Percentiles rank a stretch among this genome's conserved stretches.
phyloP scores from a whole-genome alignment of 2,329 filamentous ascomycete species.

The Diaporthe citri region DNA sequence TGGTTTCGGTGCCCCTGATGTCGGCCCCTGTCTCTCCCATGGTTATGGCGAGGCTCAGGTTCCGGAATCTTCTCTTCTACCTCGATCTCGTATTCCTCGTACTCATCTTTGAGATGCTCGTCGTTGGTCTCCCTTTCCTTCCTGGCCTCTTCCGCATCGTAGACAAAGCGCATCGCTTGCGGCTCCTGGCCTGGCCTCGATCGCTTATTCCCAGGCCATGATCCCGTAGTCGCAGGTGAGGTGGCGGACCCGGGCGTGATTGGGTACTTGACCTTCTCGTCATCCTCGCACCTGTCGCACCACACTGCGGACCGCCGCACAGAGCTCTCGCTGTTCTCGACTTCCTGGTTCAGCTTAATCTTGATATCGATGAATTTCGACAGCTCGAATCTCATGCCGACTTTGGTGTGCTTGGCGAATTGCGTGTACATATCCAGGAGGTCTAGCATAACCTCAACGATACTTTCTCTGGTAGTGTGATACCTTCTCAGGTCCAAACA shows the following conservation, averaged over 20 bases:
- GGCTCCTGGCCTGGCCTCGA: constrained; percentile 52
- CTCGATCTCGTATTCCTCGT: constrained; percentile 82
- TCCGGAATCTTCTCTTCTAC: constrained; percentile 73
- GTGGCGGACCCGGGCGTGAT: constrained; percentile 53
- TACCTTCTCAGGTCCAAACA: constrained; percentile 63
- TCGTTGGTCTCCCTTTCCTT: constrained; percentile 77
- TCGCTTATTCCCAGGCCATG: constrained; percentile 58
- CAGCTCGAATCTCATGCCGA: constrained; percentile 79
- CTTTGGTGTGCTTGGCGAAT: constrained; percentile 78
- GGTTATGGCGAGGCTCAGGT: constrained; percentile 44
- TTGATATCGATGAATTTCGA: constrained; percentile 88
- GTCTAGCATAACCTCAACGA: constrained; percentile 87
- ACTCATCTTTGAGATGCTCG: constrained; percentile 79
- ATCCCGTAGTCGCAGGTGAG: constrained; percentile 56
- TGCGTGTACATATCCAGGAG: constrained; percentile 93
- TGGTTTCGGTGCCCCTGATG: constrained; percentile 38
- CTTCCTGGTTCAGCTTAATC: constrained; percentile 87
- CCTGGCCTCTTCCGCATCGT: constrained; percentile 81
- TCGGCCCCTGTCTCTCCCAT: constrained; percentile 40
- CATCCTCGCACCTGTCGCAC: constrained; percentile 65
- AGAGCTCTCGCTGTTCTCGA: constrained; percentile 70
- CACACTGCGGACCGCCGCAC: constrained; percentile 72
- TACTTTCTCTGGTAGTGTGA: constrained; percentile 60
- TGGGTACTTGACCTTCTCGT: constrained; percentile 50
- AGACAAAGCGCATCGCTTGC: constrained; percentile 90